A percentile compares a stretch with the other conserved stretches of the same genome.
Conservation (phyloP, 1,284 basidiomycete genomes). For the Ceratobasidium sp. region DNA sequence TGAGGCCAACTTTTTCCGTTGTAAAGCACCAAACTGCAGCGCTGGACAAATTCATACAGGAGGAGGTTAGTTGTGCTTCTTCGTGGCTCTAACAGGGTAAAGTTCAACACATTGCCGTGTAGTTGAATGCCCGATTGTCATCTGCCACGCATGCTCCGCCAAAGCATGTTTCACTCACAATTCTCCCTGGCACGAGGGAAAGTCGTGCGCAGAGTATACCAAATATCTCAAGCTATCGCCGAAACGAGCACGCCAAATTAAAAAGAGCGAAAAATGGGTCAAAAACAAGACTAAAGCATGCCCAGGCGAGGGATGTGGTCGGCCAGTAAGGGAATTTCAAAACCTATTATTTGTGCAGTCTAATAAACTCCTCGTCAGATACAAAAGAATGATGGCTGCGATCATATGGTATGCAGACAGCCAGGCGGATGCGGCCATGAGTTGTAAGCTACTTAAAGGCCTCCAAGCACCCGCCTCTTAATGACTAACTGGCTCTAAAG, state of each 20-base stretch:
- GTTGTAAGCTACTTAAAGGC: slow-evolving; percentile 1
- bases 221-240: slow-evolving; percentile 2
- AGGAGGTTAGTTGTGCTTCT: slow-evolving; percentile 4
- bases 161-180: slow-evolving; percentile 16
- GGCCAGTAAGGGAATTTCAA: background rate
- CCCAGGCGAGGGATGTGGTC: slow-evolving; percentile 2
- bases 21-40: slow-evolving; percentile 12
- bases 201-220: slow-evolving; percentile 16
- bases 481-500: background rate
- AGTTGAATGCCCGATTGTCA: slow-evolving; percentile 8
- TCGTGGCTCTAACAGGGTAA: background rate
- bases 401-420: slow-evolving; percentile 21
- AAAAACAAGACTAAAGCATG: slow-evolving; percentile 10
- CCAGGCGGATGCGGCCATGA: slow-evolving; percentile 27
- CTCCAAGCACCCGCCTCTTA: background rate
- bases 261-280: slow-evolving; percentile 28
- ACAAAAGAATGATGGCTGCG: slow-evolving; percentile 15
- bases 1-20: slow-evolving; percentile 8
- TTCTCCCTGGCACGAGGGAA: slow-evolving; percentile 22
- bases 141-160: slow-evolving; percentile 11
- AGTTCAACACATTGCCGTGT: background rate
- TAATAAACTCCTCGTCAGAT: background rate
- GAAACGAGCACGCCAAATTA: background rate
- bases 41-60: slow-evolving; percentile 25
- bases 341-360: background rate